Base-by-base conservation (phyloP, 2,329 filamentous ascomycete species). In the Aureobasidium uvarum region DNA sequence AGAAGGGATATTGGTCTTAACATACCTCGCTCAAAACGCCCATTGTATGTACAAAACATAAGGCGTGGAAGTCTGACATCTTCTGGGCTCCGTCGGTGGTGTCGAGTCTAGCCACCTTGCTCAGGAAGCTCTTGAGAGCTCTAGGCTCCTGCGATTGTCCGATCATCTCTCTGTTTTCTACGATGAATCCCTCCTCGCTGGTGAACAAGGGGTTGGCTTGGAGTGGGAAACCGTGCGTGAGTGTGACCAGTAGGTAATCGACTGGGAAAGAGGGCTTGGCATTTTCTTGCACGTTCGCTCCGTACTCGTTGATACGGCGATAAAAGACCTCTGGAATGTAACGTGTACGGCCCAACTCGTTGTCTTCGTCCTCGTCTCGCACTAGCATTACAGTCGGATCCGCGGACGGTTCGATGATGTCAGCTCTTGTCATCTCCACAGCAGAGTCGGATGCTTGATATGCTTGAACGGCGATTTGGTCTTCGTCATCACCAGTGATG, bases 241-340 rank as follows among this genome's bases (percentile, higher is more conserved):
- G 84, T 10, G 95, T 98, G 67, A 98, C 91, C 65, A 98, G 88
- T 39, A 99, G 85, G 76, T 98, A 99, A 75, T 99, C 95, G 56
- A 97, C 93, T 0, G 95, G 95, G 76, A 99, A 99, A 52, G 90
- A 88, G 0, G 95, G 95, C 75, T 97, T 98, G 28, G 95, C 95
- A 72, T 96, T 98, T 77, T 98, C 92, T 75, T 97, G 95, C 8
- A 98, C 95, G 71, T 94, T 96, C 69, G 90, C 91, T 39, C 93
- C 93, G 74, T 99, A 96, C 76, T 99, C 94, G 77, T 99, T 99
- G 77, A 96, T 92, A 71, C 86, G 88, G 68, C 94, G 87, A 80
- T 96, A 99, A 78, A 98, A 99, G 5, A 99, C 94, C 73, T 99
- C 95, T 0, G 95, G 95, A 25, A 99, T 96, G 74, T 99, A 99